Percentiles rank a stretch among this genome's conserved stretches.
phyloP scores from a whole-genome alignment of 768 basidiomycete genomes.

The Suillus weaverae region DNA sequence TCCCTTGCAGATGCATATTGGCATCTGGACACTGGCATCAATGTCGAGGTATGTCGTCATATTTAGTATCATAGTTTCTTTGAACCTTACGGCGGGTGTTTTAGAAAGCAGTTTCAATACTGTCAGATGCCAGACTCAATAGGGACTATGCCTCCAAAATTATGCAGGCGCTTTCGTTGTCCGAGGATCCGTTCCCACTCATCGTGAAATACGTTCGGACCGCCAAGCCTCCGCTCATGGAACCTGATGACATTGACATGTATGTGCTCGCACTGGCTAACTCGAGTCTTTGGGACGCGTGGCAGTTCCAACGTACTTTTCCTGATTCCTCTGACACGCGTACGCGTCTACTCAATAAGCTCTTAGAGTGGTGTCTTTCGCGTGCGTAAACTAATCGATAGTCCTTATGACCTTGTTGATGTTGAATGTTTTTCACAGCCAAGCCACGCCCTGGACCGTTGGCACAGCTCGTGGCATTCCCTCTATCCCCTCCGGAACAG shows the following conservation, averaged over 20 bases:
- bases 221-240: slow-evolving; percentile 67
- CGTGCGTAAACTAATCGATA: slow-evolving; percentile 47
- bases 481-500: slow-evolving; percentile 68
- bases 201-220: slow-evolving; percentile 75
- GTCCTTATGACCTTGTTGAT: background rate
- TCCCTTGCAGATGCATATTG: slow-evolving; percentile 84
- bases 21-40: slow-evolving; percentile 71
- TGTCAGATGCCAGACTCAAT: slow-evolving; percentile 74
- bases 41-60: slow-evolving; percentile 53
- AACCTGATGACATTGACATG: slow-evolving; percentile 69
- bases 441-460: slow-evolving; percentile 58
- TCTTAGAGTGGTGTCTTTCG: slow-evolving; percentile 67
- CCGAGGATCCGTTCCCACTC: slow-evolving; percentile 48
- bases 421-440: slow-evolving; percentile 39
- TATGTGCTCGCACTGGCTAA: slow-evolving; percentile 70
- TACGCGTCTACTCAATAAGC: slow-evolving; percentile 52
- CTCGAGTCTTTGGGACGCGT: slow-evolving; percentile 65
- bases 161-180: slow-evolving; percentile 51
- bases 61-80: background rate
- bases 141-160: slow-evolving; percentile 80
- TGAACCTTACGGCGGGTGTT: background rate
- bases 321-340: slow-evolving; percentile 56
- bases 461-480: slow-evolving; percentile 60
- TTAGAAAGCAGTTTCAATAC: slow-evolving; percentile 68
- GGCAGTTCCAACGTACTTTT: slow-evolving; percentile 74